Conservation (phyloP, 495 filamentous ascomycete genomes). For the Penicillium soppii region DNA sequence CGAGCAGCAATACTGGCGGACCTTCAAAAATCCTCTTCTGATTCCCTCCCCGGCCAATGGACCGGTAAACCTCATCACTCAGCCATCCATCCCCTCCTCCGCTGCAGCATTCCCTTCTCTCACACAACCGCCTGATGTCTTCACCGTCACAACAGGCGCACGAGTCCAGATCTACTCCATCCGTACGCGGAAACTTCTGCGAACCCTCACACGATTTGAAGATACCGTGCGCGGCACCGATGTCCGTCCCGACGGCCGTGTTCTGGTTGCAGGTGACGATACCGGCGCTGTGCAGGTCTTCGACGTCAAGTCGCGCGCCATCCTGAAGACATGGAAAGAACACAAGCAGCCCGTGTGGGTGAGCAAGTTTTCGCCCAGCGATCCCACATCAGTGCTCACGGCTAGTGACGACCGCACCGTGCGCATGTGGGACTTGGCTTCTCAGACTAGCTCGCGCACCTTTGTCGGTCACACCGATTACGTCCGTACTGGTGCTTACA, state of each 20-base stretch:
- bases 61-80: slow-evolving; percentile 85
- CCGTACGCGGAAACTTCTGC: slow-evolving; percentile 81
- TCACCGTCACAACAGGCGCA: slow-evolving; percentile 88
- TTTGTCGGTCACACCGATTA: slow-evolving; percentile 94
- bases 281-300: slow-evolving; percentile 91
- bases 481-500: slow-evolving; percentile 79
- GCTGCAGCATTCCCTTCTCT: slow-evolving; percentile 46
- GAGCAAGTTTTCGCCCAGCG: slow-evolving; percentile 81
- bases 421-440: slow-evolving; percentile 88
- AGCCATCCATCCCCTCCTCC: slow-evolving; percentile 57
- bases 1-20: slow-evolving; percentile 93
- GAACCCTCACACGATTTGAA: slow-evolving; percentile 89
- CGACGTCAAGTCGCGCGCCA: slow-evolving; percentile 82
- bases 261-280: slow-evolving; percentile 88
- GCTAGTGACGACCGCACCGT: slow-evolving; percentile 89
- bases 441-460: slow-evolving; percentile 66
- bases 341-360: slow-evolving; percentile 96
- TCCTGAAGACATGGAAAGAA: slow-evolving; percentile 92
- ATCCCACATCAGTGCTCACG: slow-evolving; percentile 81
- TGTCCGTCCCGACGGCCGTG: slow-evolving; percentile 82
- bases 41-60: slow-evolving; percentile 83
- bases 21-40: slow-evolving; percentile 83
- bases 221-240: slow-evolving; percentile 84
- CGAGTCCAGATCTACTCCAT: slow-evolving; percentile 91
- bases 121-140: slow-evolving; percentile 63